Evolutionary conservation across 129 eudicot genomes (phyloP).

Genomic region (Lactuca sativa): DNA sequence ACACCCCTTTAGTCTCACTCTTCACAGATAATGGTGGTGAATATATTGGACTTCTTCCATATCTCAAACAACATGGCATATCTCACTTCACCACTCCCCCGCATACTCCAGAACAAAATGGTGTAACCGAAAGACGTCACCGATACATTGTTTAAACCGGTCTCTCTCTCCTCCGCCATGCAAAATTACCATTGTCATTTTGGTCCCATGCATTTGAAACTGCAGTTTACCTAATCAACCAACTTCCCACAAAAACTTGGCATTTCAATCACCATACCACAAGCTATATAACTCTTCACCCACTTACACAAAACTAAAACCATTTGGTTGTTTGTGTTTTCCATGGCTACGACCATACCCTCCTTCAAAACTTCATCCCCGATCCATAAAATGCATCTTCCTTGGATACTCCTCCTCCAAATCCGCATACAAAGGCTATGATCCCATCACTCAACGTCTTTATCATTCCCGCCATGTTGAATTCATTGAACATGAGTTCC

Average conservation of each 20-base stretch:
- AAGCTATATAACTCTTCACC: neutral
- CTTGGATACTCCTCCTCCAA: too few species aligned
- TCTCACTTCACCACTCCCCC: conserved; percentile 12
- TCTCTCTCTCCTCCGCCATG: neutral
- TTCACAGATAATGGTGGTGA: conserved; percentile 14
- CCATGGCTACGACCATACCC: neutral
- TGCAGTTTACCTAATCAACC: neutral
- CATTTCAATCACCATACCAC: neutral
- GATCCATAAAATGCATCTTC: neutral
- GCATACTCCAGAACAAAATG: conserved; percentile 2
- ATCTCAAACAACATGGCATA: neutral
- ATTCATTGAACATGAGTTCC: neutral
- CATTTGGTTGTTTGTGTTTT: neutral
- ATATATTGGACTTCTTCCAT: neutral
- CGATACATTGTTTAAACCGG: neutral
- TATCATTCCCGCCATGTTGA: neutral
- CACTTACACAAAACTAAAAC: too few species aligned
- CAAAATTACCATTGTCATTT: neutral
- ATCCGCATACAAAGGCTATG: neutral
- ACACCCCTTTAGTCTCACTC: neutral
- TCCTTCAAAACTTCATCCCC: neutral
- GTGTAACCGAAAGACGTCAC: neutral
- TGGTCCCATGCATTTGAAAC: conserved; percentile 19
- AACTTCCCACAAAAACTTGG: neutral
- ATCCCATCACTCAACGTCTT: neutral